Evolutionary conservation across 106 monocot species (phyloP), one percentile per base, ranked within the genome.

Genomic region (Triglochin maritima): DNA sequence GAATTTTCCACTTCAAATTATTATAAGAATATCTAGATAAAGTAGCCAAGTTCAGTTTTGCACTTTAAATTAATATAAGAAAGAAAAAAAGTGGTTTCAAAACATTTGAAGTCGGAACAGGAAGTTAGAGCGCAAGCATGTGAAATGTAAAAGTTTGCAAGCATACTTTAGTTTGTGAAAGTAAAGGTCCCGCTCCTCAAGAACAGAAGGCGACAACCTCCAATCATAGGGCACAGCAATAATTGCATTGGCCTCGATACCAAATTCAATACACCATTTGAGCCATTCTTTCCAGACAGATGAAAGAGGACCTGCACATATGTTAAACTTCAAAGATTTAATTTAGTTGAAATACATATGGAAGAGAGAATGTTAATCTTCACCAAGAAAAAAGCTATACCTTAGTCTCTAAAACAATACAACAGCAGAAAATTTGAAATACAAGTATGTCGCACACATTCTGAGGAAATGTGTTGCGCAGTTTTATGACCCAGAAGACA

Each of bases 281-380:
- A 96, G 78, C 96, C 91, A 96, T 81, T 96, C 96, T 72, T 96
- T 96, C 96, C 96, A 96, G 13, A 96, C 86, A 56, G 96, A 91
- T 59, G 96, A 96, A 74, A 96, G 90, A 64, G 91, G 96, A 84
- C 96, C 96, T 95, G 76, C 13, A 74, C 43, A 51, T 50, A 62
- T 62, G 50, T 48, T 14, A 62, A 50, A 62, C 17, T 7, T 16
- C 17, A 44, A 4, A 62, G 5, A 62, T 43, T n/a, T 15, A 8
- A 52, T 52, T 29, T 29, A 29, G 29, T 29, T 29, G 29, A 29
- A 29, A 29, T 29, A 29, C 1, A 29, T 29, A 29, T 29, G 29
- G 29, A 29, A 29, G 29, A 29, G 29, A 29, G 0, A 29, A 29
- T 29, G 29, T 29, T 29, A 29, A n/a, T n/a, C n/a, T n/a, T n/a